Evolutionary conservation across 2,329 filamentous ascomycete genomes (phyloP), one percentile per base, ranked within the genome.

Genomic region (Phyllachora maydis): DNA sequence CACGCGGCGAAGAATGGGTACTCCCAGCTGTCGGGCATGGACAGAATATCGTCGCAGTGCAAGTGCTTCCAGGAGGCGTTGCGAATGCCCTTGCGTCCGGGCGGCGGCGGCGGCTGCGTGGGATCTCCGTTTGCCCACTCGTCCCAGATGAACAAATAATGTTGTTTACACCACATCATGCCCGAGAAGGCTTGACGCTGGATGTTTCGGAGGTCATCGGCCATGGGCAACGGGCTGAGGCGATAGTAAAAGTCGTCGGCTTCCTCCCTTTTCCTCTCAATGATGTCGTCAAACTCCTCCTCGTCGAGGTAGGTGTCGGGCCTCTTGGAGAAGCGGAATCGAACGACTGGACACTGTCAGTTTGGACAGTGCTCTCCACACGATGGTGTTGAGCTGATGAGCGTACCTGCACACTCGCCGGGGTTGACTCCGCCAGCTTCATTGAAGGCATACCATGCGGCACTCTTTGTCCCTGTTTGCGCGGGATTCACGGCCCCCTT

Each of bases 91-190:
- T 88, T 91, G 26, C 85, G 65, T 18, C 65, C 62, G 1, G 74
- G 57, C 1, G 85, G 85, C 14, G 88, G 88, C 16, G 85, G 77
- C 20, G 83, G 81, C 56, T 83, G 79, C 22, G 61, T 64, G 8
- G 83, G 83, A 42, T 95, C 85, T 24, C 85, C 85, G 32, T 91
- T 91, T 14, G 83, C 82, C 85, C 85, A 95, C 43, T 95, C 77
- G 33, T 95, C 83, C 81, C 82, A 93, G 37, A 95, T 69, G 47
- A 95, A 93, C 42, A 90, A 68, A 46, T 95, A 95, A 50, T 81
- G 79, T 46, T 95, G 85, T 47, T 95, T 95, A 32, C 76, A 90
- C 85, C 85, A 95, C 62, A 95, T 74, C 85, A 95, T 95, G 25
- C 88, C 85, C 1, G 83, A 72, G 34, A 93, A 76, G 4, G 85